Percentiles rank a stretch among this genome's conserved stretches.
phyloP scores from a whole-genome alignment of 306 rosid genomes.

The Herpetospermum pedunculosum region DNA sequence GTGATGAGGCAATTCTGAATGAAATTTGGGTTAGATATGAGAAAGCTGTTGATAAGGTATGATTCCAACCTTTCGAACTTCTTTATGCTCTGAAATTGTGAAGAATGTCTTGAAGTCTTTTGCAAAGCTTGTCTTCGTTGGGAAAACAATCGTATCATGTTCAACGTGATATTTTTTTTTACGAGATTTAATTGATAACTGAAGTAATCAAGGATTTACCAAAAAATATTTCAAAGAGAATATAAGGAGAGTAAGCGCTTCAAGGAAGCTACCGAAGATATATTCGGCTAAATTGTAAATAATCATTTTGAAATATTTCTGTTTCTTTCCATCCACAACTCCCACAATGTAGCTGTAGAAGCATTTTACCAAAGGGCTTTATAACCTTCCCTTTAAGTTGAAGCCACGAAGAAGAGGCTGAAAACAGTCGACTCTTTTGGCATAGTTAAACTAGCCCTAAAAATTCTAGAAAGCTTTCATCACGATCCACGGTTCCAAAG shows the following conservation, averaged over 20 bases:
- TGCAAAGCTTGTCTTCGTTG: background rate
- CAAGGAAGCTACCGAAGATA: background rate
- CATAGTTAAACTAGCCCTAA: too few species aligned
- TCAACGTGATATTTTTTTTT: background rate
- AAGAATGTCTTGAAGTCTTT: background rate
- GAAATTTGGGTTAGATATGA: conserved; percentile 84
- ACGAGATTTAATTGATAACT: background rate
- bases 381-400: too few species aligned
- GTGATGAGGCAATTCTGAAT: conserved; percentile 81
- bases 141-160: background rate
- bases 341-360: too few species aligned
- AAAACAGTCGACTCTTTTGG: too few species aligned
- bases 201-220: background rate
- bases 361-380: too few species aligned
- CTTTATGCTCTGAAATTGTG: background rate
- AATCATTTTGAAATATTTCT: too few species aligned
- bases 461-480: too few species aligned
- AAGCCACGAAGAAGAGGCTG: too few species aligned
- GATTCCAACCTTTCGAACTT: background rate
- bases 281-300: too few species aligned
- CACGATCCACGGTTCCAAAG: too few species aligned
- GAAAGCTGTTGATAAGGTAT: conserved; percentile 67
- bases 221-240: background rate
- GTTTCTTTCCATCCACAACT: too few species aligned
- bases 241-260: background rate